Conservation (phyloP, 495 filamentous ascomycete genomes). For the Penicillium nucicola region DNA sequence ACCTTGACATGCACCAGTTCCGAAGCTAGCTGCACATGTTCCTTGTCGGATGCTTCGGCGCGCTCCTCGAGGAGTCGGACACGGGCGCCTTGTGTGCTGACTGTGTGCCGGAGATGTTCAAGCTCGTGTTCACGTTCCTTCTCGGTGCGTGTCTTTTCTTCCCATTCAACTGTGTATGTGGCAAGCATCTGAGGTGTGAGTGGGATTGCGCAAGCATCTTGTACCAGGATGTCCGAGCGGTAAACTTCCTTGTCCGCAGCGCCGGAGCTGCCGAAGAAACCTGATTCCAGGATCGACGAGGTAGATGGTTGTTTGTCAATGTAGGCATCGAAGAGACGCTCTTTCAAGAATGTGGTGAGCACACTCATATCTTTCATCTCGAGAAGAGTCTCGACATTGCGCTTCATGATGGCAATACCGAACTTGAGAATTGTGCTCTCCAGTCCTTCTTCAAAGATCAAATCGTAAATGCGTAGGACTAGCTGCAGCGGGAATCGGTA, state of each 20-base stretch:
- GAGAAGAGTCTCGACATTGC: conserved; percentile 77
- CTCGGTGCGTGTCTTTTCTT: conserved; percentile 74
- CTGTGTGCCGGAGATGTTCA: conserved; percentile 66
- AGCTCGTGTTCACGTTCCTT: conserved; percentile 80
- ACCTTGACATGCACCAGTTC: conserved; percentile 90
- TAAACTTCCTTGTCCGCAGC: conserved; percentile 94
- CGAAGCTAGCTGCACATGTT: conserved; percentile 89
- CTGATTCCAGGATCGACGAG: conserved; percentile 85
- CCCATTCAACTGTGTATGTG: conserved; percentile 83
- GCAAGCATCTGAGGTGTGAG: conserved; percentile 78
- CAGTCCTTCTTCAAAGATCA: conserved; percentile 92
- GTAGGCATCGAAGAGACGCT: conserved; percentile 92
- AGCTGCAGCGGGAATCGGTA: conserved; percentile 97
- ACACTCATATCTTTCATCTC: conserved; percentile 85
- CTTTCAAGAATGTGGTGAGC: conserved; percentile 86
- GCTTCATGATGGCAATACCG: conserved; percentile 90
- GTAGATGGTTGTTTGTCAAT: conserved; percentile 89
- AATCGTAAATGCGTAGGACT: conserved; percentile 92
- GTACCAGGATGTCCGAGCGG: conserved; percentile 86
- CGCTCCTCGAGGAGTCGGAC: conserved; percentile 83
- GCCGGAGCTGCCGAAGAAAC: conserved; percentile 92
- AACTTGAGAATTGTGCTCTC: conserved; percentile 90
- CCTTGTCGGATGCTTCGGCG: conserved; percentile 82
- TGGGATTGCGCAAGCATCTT: conserved; percentile 87
- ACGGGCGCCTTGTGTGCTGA: conserved; percentile 59